Base-by-base conservation (phyloP, 1,284 basidiomycete species). In the Cutaneotrichosporon spelunceum region DNA sequence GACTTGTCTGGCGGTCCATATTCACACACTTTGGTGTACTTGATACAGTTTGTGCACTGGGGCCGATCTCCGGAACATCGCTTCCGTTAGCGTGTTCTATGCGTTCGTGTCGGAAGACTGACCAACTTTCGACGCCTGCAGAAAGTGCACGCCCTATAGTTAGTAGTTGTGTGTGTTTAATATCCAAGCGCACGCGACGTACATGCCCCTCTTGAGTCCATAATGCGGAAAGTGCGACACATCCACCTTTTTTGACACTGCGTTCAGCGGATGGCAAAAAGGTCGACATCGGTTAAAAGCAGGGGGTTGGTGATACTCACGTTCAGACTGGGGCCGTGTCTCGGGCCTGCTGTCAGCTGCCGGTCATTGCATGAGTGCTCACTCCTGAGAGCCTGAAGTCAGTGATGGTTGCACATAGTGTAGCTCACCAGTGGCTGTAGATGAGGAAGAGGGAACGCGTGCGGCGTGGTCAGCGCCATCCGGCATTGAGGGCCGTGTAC, bases 61-160 rank as follows among this genome's bases (percentile, higher is more conserved):
- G 75, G 75, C 27, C 68, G 57, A 34, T 71, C 71, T 0, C 70
- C 75, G 10, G 72, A 71, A 50, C 75, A 76, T 16, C 70, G 65
- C 73, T 75, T 48, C 10, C 47, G 42, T 21, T 36, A 69, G 67
- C 53, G 21, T 16, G 23, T n/a, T n/a, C 30, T n/a, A 6, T 16
- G 11, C 57, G 53, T 14, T 14, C 27, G 34, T 19, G 13, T n/a
- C 5, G 27, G n/a, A 44, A 21, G 34, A 62, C 72, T 54, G 29
- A 72, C 73, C 21, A 76, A 65, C 59, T 76, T 76, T 16, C 75
- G 61, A n/a, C 69, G 62, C 2, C 75, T 63, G 60, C 75, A 76
- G 59, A 76, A 76, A 6, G 68, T 70, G 56, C 75, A 76, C 5
- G 75, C 75, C 71, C 71, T 75, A 53, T 5, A 24, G 39, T 42